Base-by-base conservation (phyloP, 345 rosid species). In the Brassica carinata region DNA sequence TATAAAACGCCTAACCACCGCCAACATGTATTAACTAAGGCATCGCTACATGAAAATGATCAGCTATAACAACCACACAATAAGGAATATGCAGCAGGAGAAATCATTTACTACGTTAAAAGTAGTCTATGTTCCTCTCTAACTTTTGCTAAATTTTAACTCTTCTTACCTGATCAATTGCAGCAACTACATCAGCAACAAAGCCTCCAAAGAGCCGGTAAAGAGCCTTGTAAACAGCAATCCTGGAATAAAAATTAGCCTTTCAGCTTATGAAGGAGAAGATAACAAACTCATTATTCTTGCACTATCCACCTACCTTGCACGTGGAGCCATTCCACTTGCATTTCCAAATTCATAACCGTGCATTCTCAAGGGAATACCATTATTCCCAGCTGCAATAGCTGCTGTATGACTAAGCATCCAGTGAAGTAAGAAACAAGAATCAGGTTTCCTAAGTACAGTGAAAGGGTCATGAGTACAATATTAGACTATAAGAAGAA, bases 311-410 rank as follows among this genome's bases (percentile, higher is more conserved):
- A 36, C 78, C 69, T 82, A 94, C 99, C 99, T 92, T 77, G 99
- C 97, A 83, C 99, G 97, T 27, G 99, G 99, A 85, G 99, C 99
- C 99, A 96, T 96, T 43, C 99, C 99, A 80, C 99, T 96, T 48
- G 99, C 99, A 87, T 82, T 96, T 57, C 99, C 99, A 77, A 96
- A 96, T 71, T 96, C 99, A 87, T 96, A 87, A 75, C 99, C 99
- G 69, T 87, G 87, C 85, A 94, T 77, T 85, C 90, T 90, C 83
- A 96, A 95, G 4, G 90, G 95, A 82, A 96, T 91, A 74, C 99
- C 99, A 77, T 96, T 96, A 82, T 94, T 94, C 65, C 99, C 99
- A 36, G 99, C 99, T 72, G 99, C 99, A 69, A 96, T 96, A 69
- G 98, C 92, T 73, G 99, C 99, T 33, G 97, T 96, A 77, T 96